Conservation (phyloP, 139 green algal species). For the Volvox africanus region DNA sequence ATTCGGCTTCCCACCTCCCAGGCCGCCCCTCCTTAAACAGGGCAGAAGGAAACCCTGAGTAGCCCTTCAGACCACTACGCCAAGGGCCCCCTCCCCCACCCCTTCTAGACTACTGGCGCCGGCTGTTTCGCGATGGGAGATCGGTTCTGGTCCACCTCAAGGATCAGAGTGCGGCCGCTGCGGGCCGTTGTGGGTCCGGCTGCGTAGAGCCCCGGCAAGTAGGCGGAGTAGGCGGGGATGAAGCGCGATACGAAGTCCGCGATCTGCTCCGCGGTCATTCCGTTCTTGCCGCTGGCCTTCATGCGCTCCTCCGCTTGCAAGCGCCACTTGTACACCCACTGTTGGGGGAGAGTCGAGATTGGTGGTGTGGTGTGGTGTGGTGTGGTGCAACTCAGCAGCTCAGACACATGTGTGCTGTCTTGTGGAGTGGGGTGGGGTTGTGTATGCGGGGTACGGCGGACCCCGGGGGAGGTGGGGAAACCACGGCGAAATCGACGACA, state of each 20-base stretch:
- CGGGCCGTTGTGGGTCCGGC: slow-evolving; percentile 82
- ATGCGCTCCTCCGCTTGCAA: slow-evolving; percentile 94
- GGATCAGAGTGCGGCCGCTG: slow-evolving; percentile 72
- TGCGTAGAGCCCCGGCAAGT: slow-evolving; percentile 85
- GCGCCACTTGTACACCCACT: slow-evolving; percentile 77
- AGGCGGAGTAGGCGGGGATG: slow-evolving; percentile 97
- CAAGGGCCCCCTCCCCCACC: too few species aligned
- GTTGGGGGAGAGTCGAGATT: neutral
- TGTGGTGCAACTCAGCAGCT: too few species aligned
- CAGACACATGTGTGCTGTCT: too few species aligned
- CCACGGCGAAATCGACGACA: too few species aligned
- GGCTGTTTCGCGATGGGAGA: slow-evolving; percentile 71
- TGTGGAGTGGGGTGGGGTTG: too few species aligned
- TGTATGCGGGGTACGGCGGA: too few species aligned
- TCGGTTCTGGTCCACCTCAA: slow-evolving; percentile 82
- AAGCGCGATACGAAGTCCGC: slow-evolving; percentile 94
- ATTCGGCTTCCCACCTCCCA: too few species aligned
- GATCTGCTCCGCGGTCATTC: slow-evolving; percentile 94
- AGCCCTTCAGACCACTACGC: too few species aligned
- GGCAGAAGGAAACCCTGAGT: too few species aligned
- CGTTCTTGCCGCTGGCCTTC: slow-evolving; percentile 82
- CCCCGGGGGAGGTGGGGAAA: too few species aligned
- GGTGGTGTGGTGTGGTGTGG: too few species aligned
- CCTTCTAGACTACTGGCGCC: slow-evolving; percentile 8
- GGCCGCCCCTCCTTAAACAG: too few species aligned